A percentile compares a stretch with the other conserved stretches of the same genome.
Evolutionary conservation across 352 stramenopile species (phyloP).

Genomic region (Plasmopara viticola): DNA sequence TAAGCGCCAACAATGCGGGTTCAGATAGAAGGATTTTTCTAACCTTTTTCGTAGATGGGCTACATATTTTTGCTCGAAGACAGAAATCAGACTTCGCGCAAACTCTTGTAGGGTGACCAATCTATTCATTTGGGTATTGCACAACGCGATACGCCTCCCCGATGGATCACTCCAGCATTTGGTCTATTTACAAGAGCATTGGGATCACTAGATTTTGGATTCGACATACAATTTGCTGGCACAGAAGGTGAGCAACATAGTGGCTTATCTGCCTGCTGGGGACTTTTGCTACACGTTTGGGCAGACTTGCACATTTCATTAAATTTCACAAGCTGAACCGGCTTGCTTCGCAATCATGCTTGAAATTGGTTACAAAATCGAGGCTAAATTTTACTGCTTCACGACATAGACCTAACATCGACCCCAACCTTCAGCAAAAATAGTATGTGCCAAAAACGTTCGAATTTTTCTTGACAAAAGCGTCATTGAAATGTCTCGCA

Average conservation of each 20-base stretch:
- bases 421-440: neutral
- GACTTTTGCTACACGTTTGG: neutral
- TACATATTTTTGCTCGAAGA: no score
- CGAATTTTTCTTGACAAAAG: neutral
- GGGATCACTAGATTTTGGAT: neutral
- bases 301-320: neutral
- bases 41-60: no score
- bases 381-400: constrained; percentile 1
- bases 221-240: neutral
- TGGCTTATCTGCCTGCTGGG: neutral
- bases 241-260: neutral
- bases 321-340: neutral
- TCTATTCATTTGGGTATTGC: no score
- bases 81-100: no score
- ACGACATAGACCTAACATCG: neutral
- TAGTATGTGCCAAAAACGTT: neutral
- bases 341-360: neutral
- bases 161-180: neutral
- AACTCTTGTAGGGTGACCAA: no score
- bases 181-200: neutral
- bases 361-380: neutral
- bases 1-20: no score
- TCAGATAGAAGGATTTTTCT: no score
- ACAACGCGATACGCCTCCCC: neutral
- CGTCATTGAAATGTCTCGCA: constrained; percentile 1